These are phyloP conservation scores for Pleurotus eryngii DNA, from an alignment of 768 basidiomycete genomes.

Conservation along the genomic window DNA sequence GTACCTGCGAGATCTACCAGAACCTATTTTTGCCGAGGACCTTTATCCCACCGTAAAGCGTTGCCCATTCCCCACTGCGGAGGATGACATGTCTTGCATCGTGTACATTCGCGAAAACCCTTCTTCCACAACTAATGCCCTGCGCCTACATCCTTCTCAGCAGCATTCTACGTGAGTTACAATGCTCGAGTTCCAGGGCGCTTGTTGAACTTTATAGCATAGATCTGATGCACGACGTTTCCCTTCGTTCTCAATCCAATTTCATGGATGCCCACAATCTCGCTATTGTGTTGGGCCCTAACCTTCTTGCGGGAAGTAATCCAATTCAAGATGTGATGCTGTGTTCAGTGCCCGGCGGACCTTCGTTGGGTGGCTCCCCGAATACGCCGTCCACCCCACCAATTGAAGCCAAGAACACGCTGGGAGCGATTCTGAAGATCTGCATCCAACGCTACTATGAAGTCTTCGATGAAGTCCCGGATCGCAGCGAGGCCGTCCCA, in stretches of 20 bases:
- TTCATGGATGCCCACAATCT: conserved; percentile 85
- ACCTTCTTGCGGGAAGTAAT: conserved; percentile 69
- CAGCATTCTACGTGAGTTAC: conserved; percentile 55
- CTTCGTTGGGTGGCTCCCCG: conserved; percentile 31
- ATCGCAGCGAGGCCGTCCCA: conserved; percentile 60
- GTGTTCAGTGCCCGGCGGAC: conserved; percentile 57
- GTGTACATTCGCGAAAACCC: conserved; percentile 66
- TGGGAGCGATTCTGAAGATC: conserved; percentile 68
- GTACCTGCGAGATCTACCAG: conserved; percentile 76
- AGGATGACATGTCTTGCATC: conserved; percentile 54
- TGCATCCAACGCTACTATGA: conserved; percentile 85
- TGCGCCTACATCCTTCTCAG: conserved; percentile 75
- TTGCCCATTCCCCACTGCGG: conserved; percentile 61
- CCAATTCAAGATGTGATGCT: conserved; percentile 72
- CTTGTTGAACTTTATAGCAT: conserved; percentile 12
- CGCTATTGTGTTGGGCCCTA: conserved; percentile 75
- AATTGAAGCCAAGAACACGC: conserved; percentile 52
- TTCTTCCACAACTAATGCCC: conserved; percentile 66
- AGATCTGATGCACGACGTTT: conserved; percentile 83
- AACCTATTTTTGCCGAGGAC: conserved; percentile 71
- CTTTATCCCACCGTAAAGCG: conserved; percentile 62
- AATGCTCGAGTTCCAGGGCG: background rate
- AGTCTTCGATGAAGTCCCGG: conserved; percentile 78
- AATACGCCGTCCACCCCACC: conserved; percentile 20
- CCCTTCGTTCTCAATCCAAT: conserved; percentile 61